phyloP scores from a whole-genome alignment of 495 filamentous ascomycete genomes.

The Astrocystis sublimbata region DNA sequence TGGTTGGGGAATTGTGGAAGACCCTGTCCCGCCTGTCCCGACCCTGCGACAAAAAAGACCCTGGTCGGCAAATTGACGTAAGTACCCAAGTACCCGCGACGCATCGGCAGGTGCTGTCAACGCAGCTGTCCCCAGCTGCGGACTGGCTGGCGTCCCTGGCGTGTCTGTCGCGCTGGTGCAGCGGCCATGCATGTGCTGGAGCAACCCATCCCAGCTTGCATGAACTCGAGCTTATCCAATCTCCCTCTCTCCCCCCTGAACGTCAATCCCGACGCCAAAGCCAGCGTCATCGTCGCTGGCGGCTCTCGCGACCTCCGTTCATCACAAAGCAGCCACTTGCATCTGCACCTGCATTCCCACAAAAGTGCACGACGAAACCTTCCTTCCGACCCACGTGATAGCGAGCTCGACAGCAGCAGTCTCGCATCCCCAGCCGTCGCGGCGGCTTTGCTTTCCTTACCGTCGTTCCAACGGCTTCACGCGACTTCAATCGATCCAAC shows the following conservation, averaged over 20 bases:
- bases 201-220: constrained; percentile 14
- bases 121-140: too few relatives aligned
- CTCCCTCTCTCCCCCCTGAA: constrained; percentile 17
- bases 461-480: constrained; percentile 49
- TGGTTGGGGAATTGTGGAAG: not conserved
- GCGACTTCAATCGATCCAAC: constrained; percentile 35
- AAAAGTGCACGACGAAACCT: not conserved
- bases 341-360: not conserved
- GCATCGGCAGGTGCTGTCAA: too few relatives aligned
- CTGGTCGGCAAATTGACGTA: not conserved
- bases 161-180: not conserved
- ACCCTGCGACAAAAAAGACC: not conserved
- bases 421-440: constrained; percentile 38
- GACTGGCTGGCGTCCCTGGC: too few relatives aligned
- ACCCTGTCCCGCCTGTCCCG: not conserved
- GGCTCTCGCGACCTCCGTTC: not conserved
- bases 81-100: too few relatives aligned
- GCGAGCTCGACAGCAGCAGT: not conserved
- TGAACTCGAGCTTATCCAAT: constrained; percentile 20
- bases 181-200: constrained; percentile 12
- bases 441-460: constrained; percentile 37
- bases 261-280: not conserved
- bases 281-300: not conserved
- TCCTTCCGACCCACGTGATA: not conserved
- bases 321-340: constrained; percentile 12